A percentile compares a stretch with the other conserved stretches of the same genome.
Conservation (phyloP, 169 alveolate species). For the Hepatocystis sp. region DNA sequence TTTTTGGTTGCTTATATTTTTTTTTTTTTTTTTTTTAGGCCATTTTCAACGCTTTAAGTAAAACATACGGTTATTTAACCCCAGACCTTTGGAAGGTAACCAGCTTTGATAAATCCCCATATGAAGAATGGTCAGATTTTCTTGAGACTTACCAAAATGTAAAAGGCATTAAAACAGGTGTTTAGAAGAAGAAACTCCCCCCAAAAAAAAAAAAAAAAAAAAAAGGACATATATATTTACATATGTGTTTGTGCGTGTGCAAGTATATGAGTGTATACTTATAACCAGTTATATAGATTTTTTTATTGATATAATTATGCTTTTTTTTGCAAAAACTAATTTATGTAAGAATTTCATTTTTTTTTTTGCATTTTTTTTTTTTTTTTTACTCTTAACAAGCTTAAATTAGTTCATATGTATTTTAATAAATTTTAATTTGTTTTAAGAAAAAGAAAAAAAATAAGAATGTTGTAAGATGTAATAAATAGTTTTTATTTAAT, state of each 20-base stretch:
- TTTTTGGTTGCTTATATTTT: neutral
- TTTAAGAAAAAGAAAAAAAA: too few relatives aligned
- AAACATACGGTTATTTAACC: conserved; percentile 98
- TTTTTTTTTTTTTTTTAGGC: conserved; percentile 87
- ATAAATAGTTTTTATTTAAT: too few relatives aligned
- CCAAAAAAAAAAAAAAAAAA: neutral
- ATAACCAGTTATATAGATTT: too few relatives aligned
- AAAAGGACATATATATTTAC: neutral
- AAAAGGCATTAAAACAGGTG: conserved; percentile 26
- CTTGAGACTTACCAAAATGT: conserved; percentile 81
- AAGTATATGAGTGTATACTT: neutral
- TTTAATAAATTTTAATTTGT: too few relatives aligned
- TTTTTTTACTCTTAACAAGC: too few relatives aligned
- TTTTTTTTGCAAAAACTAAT: too few relatives aligned
- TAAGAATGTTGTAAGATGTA: too few relatives aligned
- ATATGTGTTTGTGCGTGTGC: neutral
- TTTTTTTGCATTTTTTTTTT: too few relatives aligned
- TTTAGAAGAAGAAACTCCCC: too few relatives aligned
- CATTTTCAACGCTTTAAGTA: conserved; percentile 96
- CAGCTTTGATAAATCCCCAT: conserved; percentile 91
- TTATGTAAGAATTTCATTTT: too few relatives aligned
- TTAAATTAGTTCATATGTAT: too few relatives aligned
- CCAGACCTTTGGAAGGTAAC: conserved; percentile 99
- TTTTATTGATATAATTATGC: too few relatives aligned
- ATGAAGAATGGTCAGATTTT: conserved; percentile 96